These are phyloP conservation scores for Claviceps sorghi DNA, from an alignment of 2,329 filamentous ascomycete species.

Conservation along the genomic window DNA sequence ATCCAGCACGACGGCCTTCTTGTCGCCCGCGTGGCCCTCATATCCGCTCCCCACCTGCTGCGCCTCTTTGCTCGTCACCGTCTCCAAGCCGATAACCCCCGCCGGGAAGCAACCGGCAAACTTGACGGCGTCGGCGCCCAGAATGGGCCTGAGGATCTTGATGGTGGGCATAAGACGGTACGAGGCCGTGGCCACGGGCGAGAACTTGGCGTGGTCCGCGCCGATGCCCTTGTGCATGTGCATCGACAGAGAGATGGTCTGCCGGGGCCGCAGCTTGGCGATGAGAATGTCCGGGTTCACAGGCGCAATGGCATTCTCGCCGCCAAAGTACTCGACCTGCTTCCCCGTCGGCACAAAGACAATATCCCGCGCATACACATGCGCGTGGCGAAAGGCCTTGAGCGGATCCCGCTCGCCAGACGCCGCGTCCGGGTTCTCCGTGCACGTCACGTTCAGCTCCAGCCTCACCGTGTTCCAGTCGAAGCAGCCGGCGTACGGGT, in stretches of 20 bases:
- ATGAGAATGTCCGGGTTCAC: conserved; percentile 88
- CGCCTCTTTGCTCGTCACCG: conserved; percentile 54
- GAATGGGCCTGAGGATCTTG: conserved; percentile 65
- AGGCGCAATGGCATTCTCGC: conserved; percentile 53
- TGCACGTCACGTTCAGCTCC: conserved; percentile 64
- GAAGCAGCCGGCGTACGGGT: conserved; percentile 42
- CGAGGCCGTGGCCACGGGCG: conserved; percentile 83
- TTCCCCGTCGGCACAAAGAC: conserved; percentile 61
- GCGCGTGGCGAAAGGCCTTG: conserved; percentile 74
- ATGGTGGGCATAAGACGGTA: conserved; percentile 88
- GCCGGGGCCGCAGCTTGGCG: conserved; percentile 82
- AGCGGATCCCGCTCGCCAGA: conserved; percentile 64
- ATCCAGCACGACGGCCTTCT: conserved; percentile 76
- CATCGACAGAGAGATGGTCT: conserved; percentile 73
- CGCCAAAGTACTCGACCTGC: conserved; percentile 55
- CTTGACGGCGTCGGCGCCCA: conserved; percentile 75
- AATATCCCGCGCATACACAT: conserved; percentile 67
- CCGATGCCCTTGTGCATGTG: conserved; percentile 94
- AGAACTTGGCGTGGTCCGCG: conserved; percentile 92
- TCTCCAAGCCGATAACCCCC: conserved; percentile 72
- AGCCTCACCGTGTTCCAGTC: conserved; percentile 85
- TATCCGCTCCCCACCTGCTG: conserved; percentile 46
- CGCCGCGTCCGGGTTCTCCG: conserved; percentile 57
- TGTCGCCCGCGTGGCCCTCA: conserved; percentile 60
- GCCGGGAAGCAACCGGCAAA: conserved; percentile 79